Conservation (phyloP, 2,329 filamentous ascomycete genomes). For the Claviceps quebecensis region DNA sequence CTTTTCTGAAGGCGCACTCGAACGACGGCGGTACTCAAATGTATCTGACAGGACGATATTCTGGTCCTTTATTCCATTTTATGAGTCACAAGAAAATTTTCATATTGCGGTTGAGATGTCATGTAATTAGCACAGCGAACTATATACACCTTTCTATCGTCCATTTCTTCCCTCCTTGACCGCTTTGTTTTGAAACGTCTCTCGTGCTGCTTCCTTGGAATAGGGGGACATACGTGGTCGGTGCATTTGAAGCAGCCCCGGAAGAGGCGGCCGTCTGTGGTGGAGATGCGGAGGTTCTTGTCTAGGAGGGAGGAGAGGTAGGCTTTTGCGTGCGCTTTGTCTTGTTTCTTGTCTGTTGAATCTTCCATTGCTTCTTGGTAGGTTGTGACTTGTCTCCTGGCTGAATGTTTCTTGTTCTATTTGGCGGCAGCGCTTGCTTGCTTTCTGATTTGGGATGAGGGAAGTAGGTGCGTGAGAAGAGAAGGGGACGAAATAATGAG, state of each 20-base stretch:
- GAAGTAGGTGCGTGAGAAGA: no score
- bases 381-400: no score
- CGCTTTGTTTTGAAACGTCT: background rate
- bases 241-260: conserved; percentile 89
- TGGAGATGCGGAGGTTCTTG: conserved; percentile 65
- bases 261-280: conserved; percentile 76
- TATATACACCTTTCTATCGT: background rate
- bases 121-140: no score
- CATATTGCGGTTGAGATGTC: no score
- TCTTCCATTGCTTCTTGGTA: no score
- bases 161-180: background rate
- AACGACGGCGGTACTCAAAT: conserved; percentile 77
- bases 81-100: no score
- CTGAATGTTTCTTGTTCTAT: no score
- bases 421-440: background rate
- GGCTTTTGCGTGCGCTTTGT: conserved; percentile 35
- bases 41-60: conserved; percentile 80
- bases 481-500: no score
- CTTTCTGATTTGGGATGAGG: no score
- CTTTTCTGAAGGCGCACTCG: conserved; percentile 13
- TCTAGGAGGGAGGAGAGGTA: conserved; percentile 57
- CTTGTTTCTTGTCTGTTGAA: conserved; percentile 15
- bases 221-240: conserved; percentile 55
- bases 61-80: conserved; percentile 44
- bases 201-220: background rate